Base-by-base conservation (phyloP, 768 basidiomycete genomes). In the Tremella yokohamensis region DNA sequence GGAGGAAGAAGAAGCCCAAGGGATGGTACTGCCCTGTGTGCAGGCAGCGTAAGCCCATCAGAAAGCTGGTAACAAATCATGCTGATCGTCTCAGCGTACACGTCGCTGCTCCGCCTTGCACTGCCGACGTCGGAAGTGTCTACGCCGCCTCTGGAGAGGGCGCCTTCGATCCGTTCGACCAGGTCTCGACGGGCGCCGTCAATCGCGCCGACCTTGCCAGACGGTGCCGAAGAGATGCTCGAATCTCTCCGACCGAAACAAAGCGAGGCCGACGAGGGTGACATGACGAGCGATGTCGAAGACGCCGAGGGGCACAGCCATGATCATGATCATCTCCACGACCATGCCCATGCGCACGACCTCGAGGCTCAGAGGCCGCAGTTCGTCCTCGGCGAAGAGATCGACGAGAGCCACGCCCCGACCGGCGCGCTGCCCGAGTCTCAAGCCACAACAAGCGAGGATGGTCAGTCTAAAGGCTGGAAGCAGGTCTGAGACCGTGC, bases 21-120 rank as follows among this genome's bases (percentile, higher is more conserved):
- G 92, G 92, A 4, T 97, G 92, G 92, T 90, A 88, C 82, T 97
- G 92, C 74, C 92, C 92, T 25, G 89, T 97, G 49, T 94, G 92
- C 76, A 83, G 92, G 64, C 91, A 92, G 81, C 90, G 90, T 92
- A 72, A 76, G 89, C 82, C 4, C 54, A n/a, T 18, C n/a, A 9
- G 19, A 54, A 20, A 40, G 4, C 25, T 20, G 18, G 12, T 18
- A 18, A 40, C 40, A 55, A 54, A 38, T 25, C 50, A n/a, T 20
- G 29, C 19, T 49, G 26, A 20, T 55, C 20, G 8, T 22, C n/a
- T 8, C 62, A 90, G 89, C 90, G 11, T 94, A 94, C 69, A 91
- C 90, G 0, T 91, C 90, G 0, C 81, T 93, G 37, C 78, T 94
- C 20, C 82, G 90, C 40, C 85, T 94, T 51, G 89, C 89, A 20